Conservation (phyloP, 169 alveolate species). For the Plasmodium billcollinsi region DNA sequence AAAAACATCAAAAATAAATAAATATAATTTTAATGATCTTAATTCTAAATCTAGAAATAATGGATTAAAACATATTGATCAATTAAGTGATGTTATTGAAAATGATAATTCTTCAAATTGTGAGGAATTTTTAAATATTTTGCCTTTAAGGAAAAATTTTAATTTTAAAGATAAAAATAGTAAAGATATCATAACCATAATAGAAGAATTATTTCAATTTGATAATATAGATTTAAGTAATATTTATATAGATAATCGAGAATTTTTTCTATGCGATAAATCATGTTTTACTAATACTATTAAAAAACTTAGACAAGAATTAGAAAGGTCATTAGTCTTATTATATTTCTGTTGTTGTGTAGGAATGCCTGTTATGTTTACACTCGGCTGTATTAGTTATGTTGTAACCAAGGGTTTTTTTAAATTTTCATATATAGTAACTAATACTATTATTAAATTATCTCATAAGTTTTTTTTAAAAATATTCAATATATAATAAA, state of each 20-base stretch:
- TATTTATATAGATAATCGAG: slow-evolving; percentile 38
- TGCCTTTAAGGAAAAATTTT: slow-evolving; percentile 52
- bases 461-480: slow-evolving; percentile 42
- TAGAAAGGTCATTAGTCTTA: slow-evolving; percentile 28
- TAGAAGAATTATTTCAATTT: slow-evolving; percentile 72
- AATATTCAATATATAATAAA: slow-evolving; percentile 16
- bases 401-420: slow-evolving; percentile 68
- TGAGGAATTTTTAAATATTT: slow-evolving; percentile 37
- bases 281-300: slow-evolving; percentile 65
- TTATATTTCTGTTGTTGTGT: slow-evolving; percentile 71
- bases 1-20: background rate
- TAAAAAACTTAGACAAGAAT: slow-evolving; percentile 58
- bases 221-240: slow-evolving; percentile 52
- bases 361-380: slow-evolving; percentile 74
- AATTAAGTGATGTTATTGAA: background rate
- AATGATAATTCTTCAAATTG: background rate
- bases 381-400: slow-evolving; percentile 66
- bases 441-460: slow-evolving; percentile 27
- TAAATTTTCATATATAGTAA: slow-evolving; percentile 54
- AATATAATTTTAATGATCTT: background rate
- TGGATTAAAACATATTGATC: too few relatives aligned
- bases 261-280: slow-evolving; percentile 55
- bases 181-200: slow-evolving; percentile 52
- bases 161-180: slow-evolving; percentile 57
- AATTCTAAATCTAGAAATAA: background rate